Percentiles rank a stretch among this genome's conserved stretches.
Evolutionary conservation across 2,329 filamentous ascomycete genomes (phyloP).

Genomic region (Neonectria coccinea): DNA sequence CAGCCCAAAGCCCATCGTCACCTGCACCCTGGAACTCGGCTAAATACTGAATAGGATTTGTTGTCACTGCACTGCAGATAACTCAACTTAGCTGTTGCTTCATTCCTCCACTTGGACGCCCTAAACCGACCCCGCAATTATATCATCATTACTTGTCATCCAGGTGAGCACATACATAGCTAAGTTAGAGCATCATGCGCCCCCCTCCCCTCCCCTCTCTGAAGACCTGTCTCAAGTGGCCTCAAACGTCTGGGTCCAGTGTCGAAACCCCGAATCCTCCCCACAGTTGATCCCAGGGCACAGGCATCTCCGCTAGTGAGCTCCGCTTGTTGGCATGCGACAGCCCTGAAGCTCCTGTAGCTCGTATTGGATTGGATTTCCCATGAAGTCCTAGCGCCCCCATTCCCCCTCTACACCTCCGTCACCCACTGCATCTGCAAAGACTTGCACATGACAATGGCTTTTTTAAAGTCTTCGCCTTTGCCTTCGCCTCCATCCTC

Average conservation of each 20-base stretch:
- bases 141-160: background rate
- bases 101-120: background rate
- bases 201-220: background rate
- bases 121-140: background rate
- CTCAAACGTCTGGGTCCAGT: background rate
- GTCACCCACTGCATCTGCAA: slow-evolving; percentile 6
- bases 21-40: background rate
- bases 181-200: background rate
- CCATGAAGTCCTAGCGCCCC: background rate
- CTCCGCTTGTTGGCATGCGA: slow-evolving; percentile 3
- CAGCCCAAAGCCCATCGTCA: background rate
- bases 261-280: background rate
- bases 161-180: background rate
- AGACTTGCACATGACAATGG: slow-evolving; percentile 26
- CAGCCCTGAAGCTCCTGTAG: slow-evolving; percentile 8
- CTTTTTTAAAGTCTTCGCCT: slow-evolving; percentile 9
- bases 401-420: slow-evolving; percentile 11
- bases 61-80: background rate
- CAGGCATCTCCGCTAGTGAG: slow-evolving; percentile 3
- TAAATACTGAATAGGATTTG: slow-evolving; percentile 1
- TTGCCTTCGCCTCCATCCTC: slow-evolving; percentile 6
- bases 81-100: background rate
- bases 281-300: slow-evolving; percentile 1
- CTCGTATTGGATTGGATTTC: background rate
- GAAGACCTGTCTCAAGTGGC: background rate